phyloP scores from a whole-genome alignment of 345 rosid species.

The Eucalyptus cladocalyx region DNA sequence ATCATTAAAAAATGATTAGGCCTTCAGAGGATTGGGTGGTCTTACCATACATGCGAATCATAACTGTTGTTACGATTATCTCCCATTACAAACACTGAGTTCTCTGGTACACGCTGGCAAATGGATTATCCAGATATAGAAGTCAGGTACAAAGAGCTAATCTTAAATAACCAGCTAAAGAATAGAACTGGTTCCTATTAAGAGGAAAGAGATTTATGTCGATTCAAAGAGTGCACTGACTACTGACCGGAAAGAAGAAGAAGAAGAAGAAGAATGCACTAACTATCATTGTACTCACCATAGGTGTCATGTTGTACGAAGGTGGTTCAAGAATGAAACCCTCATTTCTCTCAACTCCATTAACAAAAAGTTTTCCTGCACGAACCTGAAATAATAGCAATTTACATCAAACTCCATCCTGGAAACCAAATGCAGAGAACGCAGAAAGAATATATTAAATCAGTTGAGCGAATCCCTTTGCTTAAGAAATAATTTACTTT shows the following conservation, averaged over 20 bases:
- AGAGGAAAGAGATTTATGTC: background rate
- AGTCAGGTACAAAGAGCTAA: background rate
- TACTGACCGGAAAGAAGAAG: too few relatives aligned
- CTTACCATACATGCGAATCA: conserved; percentile 93
- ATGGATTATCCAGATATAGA: background rate
- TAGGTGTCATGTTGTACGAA: conserved; percentile 66
- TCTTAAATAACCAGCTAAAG: background rate
- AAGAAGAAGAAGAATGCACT: background rate
- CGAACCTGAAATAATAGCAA: conserved; percentile 38
- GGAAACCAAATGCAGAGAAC: background rate
- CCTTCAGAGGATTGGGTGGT: background rate
- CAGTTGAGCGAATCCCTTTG: background rate
- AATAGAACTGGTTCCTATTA: background rate
- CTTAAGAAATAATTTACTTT: background rate
- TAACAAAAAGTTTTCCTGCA: conserved; percentile 60
- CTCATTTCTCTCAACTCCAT: conserved; percentile 60
- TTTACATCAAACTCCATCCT: background rate
- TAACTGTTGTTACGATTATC: conserved; percentile 96
- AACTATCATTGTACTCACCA: conserved; percentile 30
- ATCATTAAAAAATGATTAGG: too few relatives aligned
- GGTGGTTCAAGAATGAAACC: conserved; percentile 67
- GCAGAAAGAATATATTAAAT: background rate
- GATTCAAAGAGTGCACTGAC: background rate
- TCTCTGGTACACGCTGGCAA: conserved; percentile 60
- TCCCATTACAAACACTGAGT: conserved; percentile 93